A percentile compares a stretch with the other conserved stretches of the same genome.
These are phyloP conservation scores for Cystobasidium onofrii DNA, from an alignment of 768 basidiomycete genomes.

Conservation along the genomic window DNA sequence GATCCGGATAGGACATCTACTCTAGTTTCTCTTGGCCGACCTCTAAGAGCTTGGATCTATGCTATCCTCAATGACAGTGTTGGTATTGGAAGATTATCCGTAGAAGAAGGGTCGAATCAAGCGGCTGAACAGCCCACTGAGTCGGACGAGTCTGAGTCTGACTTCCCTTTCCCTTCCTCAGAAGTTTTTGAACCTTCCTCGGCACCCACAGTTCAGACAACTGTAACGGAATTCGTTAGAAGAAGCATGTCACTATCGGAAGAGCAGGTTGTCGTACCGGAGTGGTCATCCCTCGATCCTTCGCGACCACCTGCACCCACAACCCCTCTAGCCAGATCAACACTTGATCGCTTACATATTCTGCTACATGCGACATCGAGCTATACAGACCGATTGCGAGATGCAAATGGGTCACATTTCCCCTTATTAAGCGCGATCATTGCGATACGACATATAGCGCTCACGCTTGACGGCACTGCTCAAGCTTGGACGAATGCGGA, in stretches of 20 bases:
- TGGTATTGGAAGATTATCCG: neutral
- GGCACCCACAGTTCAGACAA: neutral
- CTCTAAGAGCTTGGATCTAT: slow-evolving; percentile 4
- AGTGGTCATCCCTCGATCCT: neutral
- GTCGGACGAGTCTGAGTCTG: neutral
- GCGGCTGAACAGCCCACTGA: neutral
- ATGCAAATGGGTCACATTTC: neutral
- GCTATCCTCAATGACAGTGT: slow-evolving; percentile 6
- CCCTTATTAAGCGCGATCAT: neutral
- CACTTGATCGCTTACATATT: slow-evolving; percentile 1
- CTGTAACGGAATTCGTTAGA: slow-evolving; percentile 10
- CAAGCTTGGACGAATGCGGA: slow-evolving; percentile 1
- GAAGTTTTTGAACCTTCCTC: neutral
- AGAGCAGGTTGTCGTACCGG: neutral
- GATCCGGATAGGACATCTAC: slow-evolving; percentile 19
- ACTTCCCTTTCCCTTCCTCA: neutral
- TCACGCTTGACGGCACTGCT: neutral
- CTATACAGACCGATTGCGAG: neutral
- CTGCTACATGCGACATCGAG: slow-evolving; percentile 15
- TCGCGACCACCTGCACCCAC: neutral
- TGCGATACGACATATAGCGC: neutral
- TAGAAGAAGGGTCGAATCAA: neutral
- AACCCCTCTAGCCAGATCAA: neutral
- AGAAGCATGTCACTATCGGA: neutral
- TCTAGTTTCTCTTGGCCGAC: neutral